Conservation (phyloP, 2,329 filamentous ascomycete species). For the Fusarium protoensiforme region DNA sequence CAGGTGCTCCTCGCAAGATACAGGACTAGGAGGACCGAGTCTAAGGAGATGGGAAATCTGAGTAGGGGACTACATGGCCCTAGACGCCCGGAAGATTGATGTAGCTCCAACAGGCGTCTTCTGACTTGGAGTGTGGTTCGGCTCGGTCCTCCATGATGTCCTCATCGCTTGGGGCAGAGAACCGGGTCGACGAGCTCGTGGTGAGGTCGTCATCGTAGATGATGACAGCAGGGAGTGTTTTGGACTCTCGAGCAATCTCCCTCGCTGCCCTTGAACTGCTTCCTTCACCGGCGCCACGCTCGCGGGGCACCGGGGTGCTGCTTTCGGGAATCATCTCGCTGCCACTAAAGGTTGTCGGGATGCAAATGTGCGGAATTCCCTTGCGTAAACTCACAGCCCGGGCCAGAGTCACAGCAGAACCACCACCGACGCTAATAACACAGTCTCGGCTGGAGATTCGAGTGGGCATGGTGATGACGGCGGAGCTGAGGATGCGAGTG, state of each 20-base stretch:
- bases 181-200: constrained; percentile 36
- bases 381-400: constrained; percentile 65
- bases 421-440: constrained; percentile 71
- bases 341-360: constrained; percentile 69
- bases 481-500: constrained; percentile 48
- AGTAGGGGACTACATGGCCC: not conserved
- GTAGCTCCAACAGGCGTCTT: constrained; percentile 49
- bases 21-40: constrained; percentile 1
- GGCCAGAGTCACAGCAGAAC: constrained; percentile 70
- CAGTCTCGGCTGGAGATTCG: constrained; percentile 59
- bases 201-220: constrained; percentile 54
- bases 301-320: not conserved
- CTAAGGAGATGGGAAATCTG: constrained; percentile 1
- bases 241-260: not conserved
- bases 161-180: constrained; percentile 44
- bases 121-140: constrained; percentile 26
- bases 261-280: not conserved
- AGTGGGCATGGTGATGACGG: constrained; percentile 34
- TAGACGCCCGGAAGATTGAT: constrained; percentile 51
- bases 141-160: constrained; percentile 28
- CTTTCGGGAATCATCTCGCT: constrained; percentile 66
- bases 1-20: constrained; percentile 16
- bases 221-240: constrained; percentile 45
- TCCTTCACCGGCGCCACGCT: not conserved
- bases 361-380: constrained; percentile 66